Evolutionary conservation across 169 alveolate species (phyloP).

Genomic region (Plasmodium reichenowi): DNA sequence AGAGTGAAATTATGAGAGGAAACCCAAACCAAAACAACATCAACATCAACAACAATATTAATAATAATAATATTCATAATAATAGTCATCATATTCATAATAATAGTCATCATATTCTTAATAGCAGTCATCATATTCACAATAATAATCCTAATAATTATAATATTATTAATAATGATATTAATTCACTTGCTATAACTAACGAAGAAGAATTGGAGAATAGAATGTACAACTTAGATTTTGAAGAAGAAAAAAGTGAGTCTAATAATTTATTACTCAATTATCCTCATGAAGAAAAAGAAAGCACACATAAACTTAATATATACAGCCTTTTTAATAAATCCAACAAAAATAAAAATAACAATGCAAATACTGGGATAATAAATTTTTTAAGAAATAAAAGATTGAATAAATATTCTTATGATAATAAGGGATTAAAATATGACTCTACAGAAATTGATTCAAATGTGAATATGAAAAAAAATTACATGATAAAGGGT

Average conservation of each 20-base stretch:
- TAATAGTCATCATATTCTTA: too few species aligned
- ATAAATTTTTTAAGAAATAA: constrained; percentile 54
- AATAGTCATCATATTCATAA: too few species aligned
- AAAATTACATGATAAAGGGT: neutral
- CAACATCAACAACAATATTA: too few species aligned
- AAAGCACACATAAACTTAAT: constrained; percentile 14
- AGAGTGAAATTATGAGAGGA: too few species aligned
- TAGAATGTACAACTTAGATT: constrained; percentile 11
- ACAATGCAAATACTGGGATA: constrained; percentile 42
- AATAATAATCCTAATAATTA: too few species aligned
- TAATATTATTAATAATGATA: neutral
- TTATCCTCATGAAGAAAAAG: constrained; percentile 6
- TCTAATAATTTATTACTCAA: neutral
- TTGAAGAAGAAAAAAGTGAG: constrained; percentile 21
- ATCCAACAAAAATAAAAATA: constrained; percentile 24
- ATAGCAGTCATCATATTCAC: too few species aligned
- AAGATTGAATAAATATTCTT: constrained; percentile 30
- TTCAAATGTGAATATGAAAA: neutral
- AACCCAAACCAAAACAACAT: too few species aligned
- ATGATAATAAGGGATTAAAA: constrained; percentile 60
- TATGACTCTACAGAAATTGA: constrained; percentile 24
- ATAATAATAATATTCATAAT: too few species aligned
- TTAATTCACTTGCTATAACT: neutral
- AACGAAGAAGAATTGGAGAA: constrained; percentile 25
- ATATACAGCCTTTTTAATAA: constrained; percentile 53